Base-by-base conservation (phyloP, 2,329 filamentous ascomycete species). In the Graphilbum sp. region DNA sequence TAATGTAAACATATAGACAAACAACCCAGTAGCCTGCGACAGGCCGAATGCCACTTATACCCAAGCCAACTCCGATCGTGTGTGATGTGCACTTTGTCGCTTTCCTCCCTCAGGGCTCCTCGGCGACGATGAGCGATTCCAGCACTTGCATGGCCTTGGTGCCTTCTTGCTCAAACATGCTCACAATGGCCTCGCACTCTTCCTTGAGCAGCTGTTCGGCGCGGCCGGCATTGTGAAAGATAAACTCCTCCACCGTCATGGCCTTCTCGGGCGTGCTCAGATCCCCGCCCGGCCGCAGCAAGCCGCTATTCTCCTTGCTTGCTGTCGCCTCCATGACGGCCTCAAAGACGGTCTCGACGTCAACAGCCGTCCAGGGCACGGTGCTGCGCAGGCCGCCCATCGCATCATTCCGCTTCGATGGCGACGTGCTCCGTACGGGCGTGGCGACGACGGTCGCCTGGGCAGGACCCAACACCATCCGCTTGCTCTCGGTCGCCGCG, bases 191-290 rank as follows among this genome's bases (percentile, higher is more conserved):
- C 61, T 96, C 88, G 51, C 86, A 94, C 53, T 92, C 81, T 27
- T 67, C 61, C 51, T 78, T 79, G 39, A 98, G 62, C 54, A 75
- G 78, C 56, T 77, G 73, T 61, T 96, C 87, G 0, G 83, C 85
- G 52, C 78, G 66, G 43, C 70, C 69, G 0, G 90, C 90, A 47
- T 90, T 87, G 57, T 78, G 72, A 41, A 76, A 65, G 30, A 98
- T 80, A 85, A 88, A 98, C 56, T 95, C 77, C 55, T 94, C 85
- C 0, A 96, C 84, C 5, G 77, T 88, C 87, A 98, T 94, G 29
- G 69, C 65, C 62, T 80, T 86, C 61, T 96, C 90, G 0, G 76
- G 72, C 38, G 69, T 80, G 2, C 72, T 79, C 38, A 98, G 59
- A 13, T 70, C 70, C 1, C 65, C 65, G 12, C 72, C 74, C 30